Evolutionary conservation across 2,329 filamentous ascomycete genomes (phyloP).

Genomic region (Coniochaeta sp.): DNA sequence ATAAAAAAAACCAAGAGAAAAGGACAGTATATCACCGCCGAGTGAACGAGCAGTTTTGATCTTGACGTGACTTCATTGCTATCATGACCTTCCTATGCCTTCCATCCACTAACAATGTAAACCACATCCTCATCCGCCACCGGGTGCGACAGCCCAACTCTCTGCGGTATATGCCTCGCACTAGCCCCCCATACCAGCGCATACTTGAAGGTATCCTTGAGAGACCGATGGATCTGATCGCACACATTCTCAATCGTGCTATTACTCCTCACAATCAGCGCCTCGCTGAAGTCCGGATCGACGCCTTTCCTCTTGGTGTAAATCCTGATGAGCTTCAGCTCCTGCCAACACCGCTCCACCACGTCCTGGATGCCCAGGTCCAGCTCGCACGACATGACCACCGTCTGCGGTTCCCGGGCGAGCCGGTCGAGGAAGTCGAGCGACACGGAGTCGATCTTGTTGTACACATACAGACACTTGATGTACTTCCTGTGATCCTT

Average conservation of each 20-base stretch:
- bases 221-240: slow-evolving; percentile 83
- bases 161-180: slow-evolving; percentile 87
- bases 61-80: neutral
- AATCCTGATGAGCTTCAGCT: slow-evolving; percentile 80
- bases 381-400: slow-evolving; percentile 95
- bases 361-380: slow-evolving; percentile 91
- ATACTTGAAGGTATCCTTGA: slow-evolving; percentile 99
- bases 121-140: slow-evolving; percentile 67
- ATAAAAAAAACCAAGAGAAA: neutral
- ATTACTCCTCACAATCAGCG: slow-evolving; percentile 82
- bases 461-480: slow-evolving; percentile 92
- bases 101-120: slow-evolving; percentile 59
- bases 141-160: slow-evolving; percentile 77
- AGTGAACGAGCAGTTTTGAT: neutral
- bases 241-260: slow-evolving; percentile 95
- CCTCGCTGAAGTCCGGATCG: slow-evolving; percentile 84
- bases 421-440: slow-evolving; percentile 89
- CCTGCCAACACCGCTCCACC: slow-evolving; percentile 90
- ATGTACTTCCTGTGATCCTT: slow-evolving; percentile 98
- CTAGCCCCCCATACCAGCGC: slow-evolving; percentile 96
- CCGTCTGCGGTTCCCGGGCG: slow-evolving; percentile 86
- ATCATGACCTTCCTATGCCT: slow-evolving; percentile 34
- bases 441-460: slow-evolving; percentile 96
- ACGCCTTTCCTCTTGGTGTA: slow-evolving; percentile 96
- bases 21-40: neutral